Evolutionary conservation across 2,329 filamentous ascomycete genomes (phyloP), one percentile per base, ranked within the genome.

Genomic region (Rhynchosporium graminicola): DNA sequence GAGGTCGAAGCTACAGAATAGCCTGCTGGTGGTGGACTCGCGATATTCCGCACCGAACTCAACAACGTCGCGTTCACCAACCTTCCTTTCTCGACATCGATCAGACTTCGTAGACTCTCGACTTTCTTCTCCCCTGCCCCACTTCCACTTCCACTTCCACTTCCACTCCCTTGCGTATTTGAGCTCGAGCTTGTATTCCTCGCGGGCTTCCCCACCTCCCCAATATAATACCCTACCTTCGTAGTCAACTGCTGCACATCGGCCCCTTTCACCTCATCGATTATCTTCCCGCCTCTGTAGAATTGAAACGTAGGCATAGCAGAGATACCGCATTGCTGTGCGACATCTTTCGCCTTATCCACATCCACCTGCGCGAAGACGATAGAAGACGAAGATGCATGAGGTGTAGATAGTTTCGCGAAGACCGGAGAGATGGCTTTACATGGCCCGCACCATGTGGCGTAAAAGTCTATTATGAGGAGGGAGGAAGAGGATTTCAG

Each of bases 221-320:
- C 60, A 2, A 70, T 70, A 42, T 72, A 70, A 48, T 67, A 70
- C 29, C 70, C 68, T 55, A 73, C 69, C 55, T 72, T 72, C 29
- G 70, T 70, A 1, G 86, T 88, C 38, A 98, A 84, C 60, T 87
- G 88, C 9, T 87, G 82, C 0, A 88, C 85, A 79, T 96, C 90
- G 42, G 92, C 92, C 69, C 94, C 95, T 72, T 85, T 84, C 72
- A 96, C 86, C 56, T 89, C 91, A 69, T 90, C 84, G 72, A 90
- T 82, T 73, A 88, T 85, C 68, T 83, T 80, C 70, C 88, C 87
- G 72, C 85, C 85, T 79, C 91, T 89, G 81, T 91, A 92, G 77
- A 98, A 87, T 75, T 97, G 85, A 78, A 98, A 98, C 55, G 94
- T 97, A 4, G 94, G 94, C 87, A 96, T 92, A 79, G 91, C 91